These are phyloP conservation scores for Prunella vulgaris DNA, from an alignment of 257 asterid genomes.

Conservation along the genomic window DNA sequence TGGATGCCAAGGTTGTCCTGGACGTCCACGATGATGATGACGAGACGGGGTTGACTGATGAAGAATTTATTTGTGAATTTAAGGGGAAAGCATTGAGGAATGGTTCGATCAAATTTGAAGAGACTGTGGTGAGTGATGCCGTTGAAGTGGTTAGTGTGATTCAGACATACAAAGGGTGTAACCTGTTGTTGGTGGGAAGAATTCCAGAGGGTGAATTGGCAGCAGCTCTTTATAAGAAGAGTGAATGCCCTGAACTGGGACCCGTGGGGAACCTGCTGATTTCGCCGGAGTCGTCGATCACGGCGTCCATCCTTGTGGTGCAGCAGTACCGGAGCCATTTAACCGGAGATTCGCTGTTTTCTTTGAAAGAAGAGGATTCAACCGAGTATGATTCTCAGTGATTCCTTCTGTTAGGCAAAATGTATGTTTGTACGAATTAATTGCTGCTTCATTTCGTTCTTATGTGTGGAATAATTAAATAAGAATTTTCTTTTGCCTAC, in stretches of 20 bases:
- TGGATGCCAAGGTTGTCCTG: constrained; percentile 25
- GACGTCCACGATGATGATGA: constrained; percentile 5
- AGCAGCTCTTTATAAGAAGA: constrained; percentile 25
- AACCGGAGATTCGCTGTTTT: constrained; percentile 27
- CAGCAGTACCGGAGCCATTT: constrained; percentile 44
- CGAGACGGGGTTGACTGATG: constrained; percentile 20
- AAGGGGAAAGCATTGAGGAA: constrained; percentile 19
- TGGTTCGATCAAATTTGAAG: constrained; percentile 30
- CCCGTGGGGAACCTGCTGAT: constrained; percentile 45
- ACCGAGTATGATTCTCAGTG: constrained; percentile 24
- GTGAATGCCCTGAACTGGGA: constrained; percentile 54
- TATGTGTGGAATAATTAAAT: not conserved
- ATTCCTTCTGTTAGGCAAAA: not conserved
- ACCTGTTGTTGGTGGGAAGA: constrained; percentile 46
- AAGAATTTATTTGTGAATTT: constrained; percentile 28
- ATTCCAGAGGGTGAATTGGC: constrained; percentile 40
- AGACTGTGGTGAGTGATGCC: constrained; percentile 23
- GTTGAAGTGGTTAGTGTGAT: constrained; percentile 27
- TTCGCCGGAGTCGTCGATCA: constrained; percentile 30
- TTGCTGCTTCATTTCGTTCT: not conserved
- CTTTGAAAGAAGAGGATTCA: constrained; percentile 30
- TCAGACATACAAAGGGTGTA: constrained; percentile 26
- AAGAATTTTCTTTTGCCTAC: too few species aligned
- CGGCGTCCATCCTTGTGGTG: constrained; percentile 60
- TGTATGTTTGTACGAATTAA: too few species aligned